Conservation (phyloP, 2,329 filamentous ascomycete genomes). For the Beauveria caledonica region DNA sequence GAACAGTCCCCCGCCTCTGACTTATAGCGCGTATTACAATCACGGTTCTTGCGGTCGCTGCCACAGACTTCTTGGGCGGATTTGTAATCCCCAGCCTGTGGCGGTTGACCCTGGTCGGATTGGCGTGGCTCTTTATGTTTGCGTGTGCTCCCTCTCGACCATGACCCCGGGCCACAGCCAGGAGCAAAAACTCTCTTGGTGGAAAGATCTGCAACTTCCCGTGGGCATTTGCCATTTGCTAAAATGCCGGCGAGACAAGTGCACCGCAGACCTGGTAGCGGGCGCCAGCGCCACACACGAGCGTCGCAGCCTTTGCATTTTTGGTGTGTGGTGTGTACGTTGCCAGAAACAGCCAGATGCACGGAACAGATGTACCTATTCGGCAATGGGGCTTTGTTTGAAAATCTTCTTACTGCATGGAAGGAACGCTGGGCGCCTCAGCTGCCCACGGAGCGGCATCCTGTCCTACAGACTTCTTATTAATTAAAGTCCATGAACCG, state of each 20-base stretch:
- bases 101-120: not conserved
- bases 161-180: not conserved
- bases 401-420: not conserved
- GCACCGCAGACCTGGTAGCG: not conserved
- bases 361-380: not conserved
- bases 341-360: not conserved
- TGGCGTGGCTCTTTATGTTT: constrained; percentile 2
- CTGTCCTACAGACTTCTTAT: not conserved
- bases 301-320: no score
- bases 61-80: not conserved
- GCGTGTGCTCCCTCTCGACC: not conserved
- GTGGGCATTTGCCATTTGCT: not conserved
- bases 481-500: no score
- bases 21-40: not conserved
- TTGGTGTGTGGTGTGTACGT: not conserved
- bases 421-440: not conserved
- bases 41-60: not conserved
- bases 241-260: not conserved
- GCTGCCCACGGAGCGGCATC: not conserved
- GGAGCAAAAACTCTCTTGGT: not conserved
- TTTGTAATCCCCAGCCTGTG: not conserved
- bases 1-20: not conserved
- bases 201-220: not conserved
- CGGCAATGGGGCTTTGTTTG: not conserved
- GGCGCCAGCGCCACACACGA: not conserved